Conservation (phyloP, 139 green algal species). For the Gonium pectorale region DNA sequence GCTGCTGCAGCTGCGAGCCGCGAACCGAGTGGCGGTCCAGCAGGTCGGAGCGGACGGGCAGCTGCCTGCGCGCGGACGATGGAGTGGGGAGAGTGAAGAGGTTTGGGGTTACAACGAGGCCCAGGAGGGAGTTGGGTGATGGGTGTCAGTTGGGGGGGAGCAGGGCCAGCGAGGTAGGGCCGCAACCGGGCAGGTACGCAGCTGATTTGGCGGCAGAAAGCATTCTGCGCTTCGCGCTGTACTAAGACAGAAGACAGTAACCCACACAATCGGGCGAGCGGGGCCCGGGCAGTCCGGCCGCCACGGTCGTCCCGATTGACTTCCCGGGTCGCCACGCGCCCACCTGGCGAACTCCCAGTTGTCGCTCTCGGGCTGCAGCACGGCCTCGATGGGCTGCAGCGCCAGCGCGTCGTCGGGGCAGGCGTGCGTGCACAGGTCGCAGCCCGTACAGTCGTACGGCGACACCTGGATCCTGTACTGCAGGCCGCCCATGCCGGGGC, state of each 20-base stretch:
- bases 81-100: background rate
- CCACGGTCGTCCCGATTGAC: no score
- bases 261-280: no score
- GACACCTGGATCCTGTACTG: conserved; percentile 77
- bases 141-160: no score
- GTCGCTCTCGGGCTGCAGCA: conserved; percentile 53
- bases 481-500: conserved; percentile 47
- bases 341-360: conserved; percentile 62
- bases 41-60: conserved; percentile 45
- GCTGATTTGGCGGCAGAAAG: no score
- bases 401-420: conserved; percentile 69
- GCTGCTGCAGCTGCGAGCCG: conserved; percentile 67
- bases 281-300: no score
- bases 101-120: no score
- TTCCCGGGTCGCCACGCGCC: no score
- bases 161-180: no score
- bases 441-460: conserved; percentile 73
- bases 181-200: no score
- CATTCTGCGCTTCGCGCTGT: no score
- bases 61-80: conserved; percentile 45
- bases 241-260: no score
- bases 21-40: conserved; percentile 62
- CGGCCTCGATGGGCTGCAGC: conserved; percentile 37
- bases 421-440: conserved; percentile 70
- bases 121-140: no score